Evolutionary conservation across 2,329 filamentous ascomycete genomes (phyloP), one percentile per base, ranked within the genome.

Genomic region (Arachnopeziza araneosa): DNA sequence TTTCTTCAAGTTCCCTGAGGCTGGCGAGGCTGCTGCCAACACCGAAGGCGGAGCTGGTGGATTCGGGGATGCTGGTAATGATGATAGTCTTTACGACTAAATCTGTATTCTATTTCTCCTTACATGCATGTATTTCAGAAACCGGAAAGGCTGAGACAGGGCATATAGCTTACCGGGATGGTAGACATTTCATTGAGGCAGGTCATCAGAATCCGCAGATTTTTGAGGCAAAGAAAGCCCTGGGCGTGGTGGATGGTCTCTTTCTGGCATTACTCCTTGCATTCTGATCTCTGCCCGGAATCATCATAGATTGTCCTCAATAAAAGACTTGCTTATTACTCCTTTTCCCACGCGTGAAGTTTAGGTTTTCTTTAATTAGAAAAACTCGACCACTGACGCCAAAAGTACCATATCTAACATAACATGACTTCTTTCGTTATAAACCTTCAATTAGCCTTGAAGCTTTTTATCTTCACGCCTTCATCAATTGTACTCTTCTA

Each of bases 1-100:
- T 69, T 97, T 95, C 84, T 99, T 99, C 90, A 93, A 96, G 78
- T 99, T 99, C 87, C 93, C 90, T 32, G 75, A 77, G 63, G 79
- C 83, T 17, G 84, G 85, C 60, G 82, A 84, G 68, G 78, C 77
- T 56, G 80, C 90, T 83, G 82, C 89, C 81, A 85, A 83, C 78
- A 75, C 89, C 83, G 81, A 84, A 75, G 71, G 78, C 70, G 75
- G 79, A 76, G 68, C 83, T 79, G 77, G 83, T 79, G 76, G 84
- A 55, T 93, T 95, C 70, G 93, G 92, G 66, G 89, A 93, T 71
- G 90, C 86, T 68, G 93, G 91, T 71, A 93, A 96, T 75, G 93
- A 98, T 74, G 93, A 97, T 77, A 93, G 93, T 79, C 90, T 98
- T 75, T 98, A 98, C 77, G 91, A 96, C 79, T 97, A 93, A 83